These are phyloP conservation scores for Fraxinus baroniana DNA, from an alignment of 305 asterid genomes.

Conservation along the genomic window DNA sequence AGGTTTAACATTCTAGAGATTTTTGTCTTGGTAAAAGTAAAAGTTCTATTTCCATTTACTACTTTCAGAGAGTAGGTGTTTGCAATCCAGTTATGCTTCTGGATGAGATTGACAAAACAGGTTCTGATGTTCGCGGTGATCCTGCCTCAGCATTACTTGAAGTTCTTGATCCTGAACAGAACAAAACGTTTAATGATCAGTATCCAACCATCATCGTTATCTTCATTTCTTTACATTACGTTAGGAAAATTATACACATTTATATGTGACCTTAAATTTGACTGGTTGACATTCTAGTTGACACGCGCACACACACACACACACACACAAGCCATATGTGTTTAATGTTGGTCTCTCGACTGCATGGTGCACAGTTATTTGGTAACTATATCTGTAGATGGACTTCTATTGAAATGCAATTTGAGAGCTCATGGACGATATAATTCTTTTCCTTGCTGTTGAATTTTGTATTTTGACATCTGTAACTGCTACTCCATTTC, in stretches of 20 bases:
- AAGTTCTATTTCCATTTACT: conserved; percentile 29
- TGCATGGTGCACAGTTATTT: not conserved
- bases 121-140: conserved; percentile 98
- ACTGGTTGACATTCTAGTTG: not conserved
- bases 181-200: conserved; percentile 95
- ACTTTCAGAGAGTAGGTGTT: conserved; percentile 80
- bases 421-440: not conserved
- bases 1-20: not conserved
- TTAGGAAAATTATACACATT: not conserved
- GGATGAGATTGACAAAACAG: conserved; percentile 99
- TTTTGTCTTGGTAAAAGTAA: not conserved
- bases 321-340: not conserved
- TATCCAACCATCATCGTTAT: conserved; percentile 52
- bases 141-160: conserved; percentile 98
- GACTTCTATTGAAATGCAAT: not conserved
- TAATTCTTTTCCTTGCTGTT: not conserved
- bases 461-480: not conserved
- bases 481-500: not conserved
- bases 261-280: not conserved
- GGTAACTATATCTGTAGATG: not conserved
- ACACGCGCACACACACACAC: not conserved
- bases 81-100: conserved; percentile 97
- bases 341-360: not conserved
- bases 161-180: conserved; percentile 99
- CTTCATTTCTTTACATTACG: not conserved